Percentiles rank a stretch among this genome's conserved stretches.
Evolutionary conservation across 1,139 yeast genomes (phyloP).

Genomic region (Geotrichum histeridarum): DNA sequence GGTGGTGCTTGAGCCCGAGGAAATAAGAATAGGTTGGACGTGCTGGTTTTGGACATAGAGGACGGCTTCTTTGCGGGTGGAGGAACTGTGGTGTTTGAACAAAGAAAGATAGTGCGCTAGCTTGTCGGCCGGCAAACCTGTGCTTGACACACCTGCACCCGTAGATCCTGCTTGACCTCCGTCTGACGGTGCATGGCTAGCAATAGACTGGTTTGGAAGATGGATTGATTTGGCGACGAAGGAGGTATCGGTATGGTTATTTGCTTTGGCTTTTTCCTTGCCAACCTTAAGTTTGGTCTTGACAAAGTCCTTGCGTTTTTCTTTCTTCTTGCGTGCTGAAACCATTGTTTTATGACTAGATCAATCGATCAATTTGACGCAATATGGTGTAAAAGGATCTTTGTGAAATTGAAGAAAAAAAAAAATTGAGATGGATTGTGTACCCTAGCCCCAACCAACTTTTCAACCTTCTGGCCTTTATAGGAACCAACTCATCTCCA

Average conservation of each 20-base stretch:
- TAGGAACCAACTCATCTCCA: no score
- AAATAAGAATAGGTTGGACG: slow-evolving; percentile 13
- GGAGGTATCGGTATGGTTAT: slow-evolving; percentile 78
- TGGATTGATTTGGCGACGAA: slow-evolving; percentile 58
- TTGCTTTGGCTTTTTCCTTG: slow-evolving; percentile 63
- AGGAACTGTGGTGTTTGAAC: slow-evolving; percentile 69
- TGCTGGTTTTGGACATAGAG: slow-evolving; percentile 30
- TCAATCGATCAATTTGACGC: no score
- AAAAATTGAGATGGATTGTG: not conserved
- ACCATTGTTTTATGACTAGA: slow-evolving; percentile 23
- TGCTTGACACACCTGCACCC: slow-evolving; percentile 33
- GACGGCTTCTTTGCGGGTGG: slow-evolving; percentile 71
- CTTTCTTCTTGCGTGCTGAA: slow-evolving; percentile 50
- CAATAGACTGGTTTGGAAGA: slow-evolving; percentile 34
- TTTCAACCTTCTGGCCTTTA: no score
- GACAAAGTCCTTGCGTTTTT: slow-evolving; percentile 66
- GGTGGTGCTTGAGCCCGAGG: slow-evolving; percentile 27
- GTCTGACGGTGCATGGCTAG: not conserved
- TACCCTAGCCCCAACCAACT: not conserved
- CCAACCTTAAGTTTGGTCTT: slow-evolving; percentile 80
- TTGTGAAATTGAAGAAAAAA: not conserved
- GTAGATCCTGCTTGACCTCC: not conserved
- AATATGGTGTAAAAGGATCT: not conserved
- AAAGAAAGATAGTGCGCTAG: slow-evolving; percentile 50
- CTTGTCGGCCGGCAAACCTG: slow-evolving; percentile 41